These are phyloP conservation scores for Nannochloris sp. DNA, from an alignment of 139 green algal species.

Conservation along the genomic window DNA sequence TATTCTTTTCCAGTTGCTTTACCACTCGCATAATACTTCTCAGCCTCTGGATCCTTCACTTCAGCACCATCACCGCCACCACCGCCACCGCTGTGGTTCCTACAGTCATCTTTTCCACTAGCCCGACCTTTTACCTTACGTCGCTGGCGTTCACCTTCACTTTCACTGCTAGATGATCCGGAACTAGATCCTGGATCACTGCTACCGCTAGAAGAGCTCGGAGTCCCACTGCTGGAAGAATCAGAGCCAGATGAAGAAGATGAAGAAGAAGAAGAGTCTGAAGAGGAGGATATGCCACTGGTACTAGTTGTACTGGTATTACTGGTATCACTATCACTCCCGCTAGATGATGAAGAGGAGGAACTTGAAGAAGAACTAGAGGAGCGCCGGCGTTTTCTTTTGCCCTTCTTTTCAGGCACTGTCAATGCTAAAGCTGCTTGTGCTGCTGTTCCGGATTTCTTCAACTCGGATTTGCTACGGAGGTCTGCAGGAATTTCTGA, in stretches of 20 bases:
- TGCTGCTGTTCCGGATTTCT: no score
- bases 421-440: conserved; percentile 12
- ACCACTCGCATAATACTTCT: neutral
- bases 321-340: conserved; percentile 5
- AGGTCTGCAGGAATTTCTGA: conserved; percentile 45
- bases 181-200: conserved; percentile 7
- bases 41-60: neutral
- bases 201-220: neutral
- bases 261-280: conserved; percentile 5
- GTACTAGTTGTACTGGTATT: conserved; percentile 12
- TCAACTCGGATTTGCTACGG: conserved; percentile 4
- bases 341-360: conserved; percentile 2
- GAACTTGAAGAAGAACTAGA: conserved; percentile 13
- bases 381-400: conserved; percentile 10
- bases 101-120: neutral
- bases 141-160: no score
- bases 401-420: conserved; percentile 6
- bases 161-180: no score
- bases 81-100: neutral
- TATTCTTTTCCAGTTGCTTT: neutral
- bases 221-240: neutral
- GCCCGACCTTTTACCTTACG: no score
- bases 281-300: conserved; percentile 8
- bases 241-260: conserved; percentile 3
- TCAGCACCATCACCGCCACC: no score